Percentiles rank a stretch among this genome's conserved stretches.
Conservation (phyloP, 257 asterid genomes). For the Cruciata laevipes region DNA sequence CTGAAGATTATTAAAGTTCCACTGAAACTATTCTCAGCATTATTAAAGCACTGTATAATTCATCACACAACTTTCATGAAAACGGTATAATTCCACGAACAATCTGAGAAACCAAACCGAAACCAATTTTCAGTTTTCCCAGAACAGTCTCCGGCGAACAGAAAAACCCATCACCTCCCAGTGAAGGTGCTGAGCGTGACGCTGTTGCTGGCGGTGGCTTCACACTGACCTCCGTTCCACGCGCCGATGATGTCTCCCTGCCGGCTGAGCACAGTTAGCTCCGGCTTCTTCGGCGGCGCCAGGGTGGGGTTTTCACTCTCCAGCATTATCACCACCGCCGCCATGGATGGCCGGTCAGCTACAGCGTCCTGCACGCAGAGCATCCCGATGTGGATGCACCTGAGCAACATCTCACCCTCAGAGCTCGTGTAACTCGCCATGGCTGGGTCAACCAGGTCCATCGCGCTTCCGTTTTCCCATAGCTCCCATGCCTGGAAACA, state of each 20-base stretch:
- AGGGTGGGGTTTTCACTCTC: conserved; percentile 43
- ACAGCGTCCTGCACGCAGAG: conserved; percentile 73
- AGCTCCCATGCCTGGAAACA: conserved; percentile 62
- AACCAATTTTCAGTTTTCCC: no score
- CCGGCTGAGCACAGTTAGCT: conserved; percentile 42
- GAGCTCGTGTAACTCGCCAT: conserved; percentile 24
- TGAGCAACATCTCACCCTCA: conserved; percentile 32
- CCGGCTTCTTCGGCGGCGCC: conserved; percentile 68
- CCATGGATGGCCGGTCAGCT: conserved; percentile 57
- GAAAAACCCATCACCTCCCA: conserved; percentile 43
- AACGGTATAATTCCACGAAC: no score
- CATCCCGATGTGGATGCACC: conserved; percentile 70
- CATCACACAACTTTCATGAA: no score
- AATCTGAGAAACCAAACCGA: not conserved
- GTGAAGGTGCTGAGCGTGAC: conserved; percentile 54
- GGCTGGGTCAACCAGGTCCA: conserved; percentile 49
- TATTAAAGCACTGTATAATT: no score
- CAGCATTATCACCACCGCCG: conserved; percentile 62
- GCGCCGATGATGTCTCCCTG: conserved; percentile 29
- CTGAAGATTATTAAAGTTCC: no score
- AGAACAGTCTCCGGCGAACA: no score
- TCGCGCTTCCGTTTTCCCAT: conserved; percentile 51
- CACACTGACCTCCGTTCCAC: conserved; percentile 44
- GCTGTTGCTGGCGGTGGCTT: conserved; percentile 38
- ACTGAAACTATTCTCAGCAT: no score